Evolutionary conservation across 202 grass and related monocot genomes (phyloP), one percentile per base, ranked within the genome.

Genomic region (Cymbopogon flexuosus): DNA sequence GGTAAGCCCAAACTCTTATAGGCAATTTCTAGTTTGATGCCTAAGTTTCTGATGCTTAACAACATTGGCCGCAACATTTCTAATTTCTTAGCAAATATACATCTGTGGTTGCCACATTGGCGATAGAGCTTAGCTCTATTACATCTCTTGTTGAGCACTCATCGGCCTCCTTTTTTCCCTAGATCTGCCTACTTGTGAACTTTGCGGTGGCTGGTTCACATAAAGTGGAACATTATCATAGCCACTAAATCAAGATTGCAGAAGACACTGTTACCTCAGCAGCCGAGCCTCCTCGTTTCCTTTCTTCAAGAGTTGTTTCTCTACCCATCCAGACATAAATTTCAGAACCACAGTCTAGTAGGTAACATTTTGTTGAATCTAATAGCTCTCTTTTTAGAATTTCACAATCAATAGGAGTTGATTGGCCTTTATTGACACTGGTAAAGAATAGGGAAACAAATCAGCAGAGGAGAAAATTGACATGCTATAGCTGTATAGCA

Each of bases 311-410:
- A 18, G 88, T 82, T 64, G 92, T 95, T 86, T 92, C 91, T 91
- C 96, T 87, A 73, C 96, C 96, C 88, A 95, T 95, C 96, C 92
- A 98, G 68, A 88, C 88, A 89, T 81, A 98, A 83, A 95, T 86
- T 93, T 98, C 96, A 60, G 86, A 74, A 65, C 88, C 88, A 62
- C 92, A 95, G 71, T 98, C 92, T 77, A 98, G 82, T 72, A 98
- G 76, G 79, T 93, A 98, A 79, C 95, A 98, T 64, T 93, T 98
- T 81, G 85, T 82, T 70, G 95, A 88, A 79, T 88, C 95, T 86
- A 98, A 78, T 81, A 93, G 77, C 37, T 93, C 90, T 80, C 87
- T 93, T 83, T 79, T 88, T 72, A 98, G 81, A 78, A 70, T 62
- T 72, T 93, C 96, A 71, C n/a, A 84, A 82, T 90, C 80, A 37